Evolutionary conservation across 1,284 basidiomycete genomes (phyloP).

Genomic region (Naganishia liquefaciens): DNA sequence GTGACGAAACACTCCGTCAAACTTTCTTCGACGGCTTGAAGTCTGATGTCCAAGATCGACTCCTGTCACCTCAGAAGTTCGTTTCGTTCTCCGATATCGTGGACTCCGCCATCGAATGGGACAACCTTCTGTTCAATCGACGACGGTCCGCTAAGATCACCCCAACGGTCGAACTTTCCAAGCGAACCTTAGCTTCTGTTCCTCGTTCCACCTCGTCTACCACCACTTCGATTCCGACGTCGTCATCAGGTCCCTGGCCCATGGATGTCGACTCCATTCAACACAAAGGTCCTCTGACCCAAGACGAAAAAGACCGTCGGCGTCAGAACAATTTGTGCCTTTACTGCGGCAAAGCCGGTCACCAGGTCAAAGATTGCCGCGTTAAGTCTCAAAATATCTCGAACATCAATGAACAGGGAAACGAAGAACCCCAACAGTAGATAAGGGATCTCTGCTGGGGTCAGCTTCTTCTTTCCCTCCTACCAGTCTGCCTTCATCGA

Average conservation of each 20-base stretch:
- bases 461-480: background rate
- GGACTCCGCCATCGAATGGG: slow-evolving; percentile 2
- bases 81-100: background rate
- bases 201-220: background rate
- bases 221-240: background rate
- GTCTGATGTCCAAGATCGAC: slow-evolving; percentile 7
- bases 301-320: slow-evolving; percentile 1
- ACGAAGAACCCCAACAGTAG: slow-evolving; percentile 5
- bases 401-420: slow-evolving; percentile 1
- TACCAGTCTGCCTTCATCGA: background rate
- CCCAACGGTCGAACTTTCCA: background rate
- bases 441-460: slow-evolving; percentile 11
- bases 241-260: background rate
- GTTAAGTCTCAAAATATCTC: slow-evolving; percentile 4
- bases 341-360: slow-evolving; percentile 14
- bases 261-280: slow-evolving; percentile 2
- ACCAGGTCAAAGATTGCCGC: slow-evolving; percentile 5
- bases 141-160: background rate
- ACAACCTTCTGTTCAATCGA: slow-evolving; percentile 1
- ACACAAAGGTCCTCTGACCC: background rate
- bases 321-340: slow-evolving; percentile 13
- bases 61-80: slow-evolving; percentile 3
- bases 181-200: background rate
- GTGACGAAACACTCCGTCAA: background rate
- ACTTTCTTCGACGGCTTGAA: slow-evolving; percentile 11